Conservation (phyloP, 352 stramenopile species). For the Thalassiosira hispida region DNA sequence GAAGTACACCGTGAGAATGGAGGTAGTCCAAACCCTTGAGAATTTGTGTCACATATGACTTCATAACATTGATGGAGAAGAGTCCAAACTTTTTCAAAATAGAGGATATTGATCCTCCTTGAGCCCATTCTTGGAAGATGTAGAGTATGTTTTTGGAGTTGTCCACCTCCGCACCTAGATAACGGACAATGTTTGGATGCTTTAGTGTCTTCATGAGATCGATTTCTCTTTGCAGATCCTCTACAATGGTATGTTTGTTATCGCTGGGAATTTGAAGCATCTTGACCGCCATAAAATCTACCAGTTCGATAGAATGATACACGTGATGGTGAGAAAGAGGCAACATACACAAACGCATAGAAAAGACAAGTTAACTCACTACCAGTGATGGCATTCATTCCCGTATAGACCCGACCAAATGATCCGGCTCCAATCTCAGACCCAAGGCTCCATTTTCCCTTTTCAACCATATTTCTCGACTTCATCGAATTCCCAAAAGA, state of each 20-base stretch:
- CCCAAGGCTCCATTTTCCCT: slow-evolving; percentile 91
- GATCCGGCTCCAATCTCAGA: slow-evolving; percentile 93
- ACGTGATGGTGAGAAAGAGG: background rate
- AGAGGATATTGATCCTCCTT: slow-evolving; percentile 90
- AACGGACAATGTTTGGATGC: slow-evolving; percentile 95
- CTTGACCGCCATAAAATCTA: slow-evolving; percentile 79
- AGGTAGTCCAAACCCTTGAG: slow-evolving; percentile 91
- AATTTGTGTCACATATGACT: slow-evolving; percentile 91
- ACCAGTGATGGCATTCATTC: slow-evolving; percentile 92
- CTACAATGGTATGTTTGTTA: slow-evolving; percentile 64
- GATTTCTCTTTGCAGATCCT: slow-evolving; percentile 90
- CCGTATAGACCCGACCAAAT: slow-evolving; percentile 95
- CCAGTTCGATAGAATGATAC: background rate
- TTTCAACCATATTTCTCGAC: slow-evolving; percentile 52
- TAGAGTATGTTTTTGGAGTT: slow-evolving; percentile 88
- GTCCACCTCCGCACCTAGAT: slow-evolving; percentile 89
- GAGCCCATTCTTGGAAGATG: slow-evolving; percentile 97
- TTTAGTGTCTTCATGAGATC: slow-evolving; percentile 92
- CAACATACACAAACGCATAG: background rate
- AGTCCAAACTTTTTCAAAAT: slow-evolving; percentile 93
- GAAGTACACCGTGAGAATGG: slow-evolving; percentile 91
- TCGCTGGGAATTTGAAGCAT: slow-evolving; percentile 86
- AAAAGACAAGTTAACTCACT: slow-evolving; percentile 75
- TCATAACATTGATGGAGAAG: slow-evolving; percentile 90
- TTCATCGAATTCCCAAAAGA: slow-evolving; percentile 19